A percentile compares a stretch with the other conserved stretches of the same genome.
Evolutionary conservation across 1,284 basidiomycete genomes (phyloP).

Genomic region (Tylopilus sp.): DNA sequence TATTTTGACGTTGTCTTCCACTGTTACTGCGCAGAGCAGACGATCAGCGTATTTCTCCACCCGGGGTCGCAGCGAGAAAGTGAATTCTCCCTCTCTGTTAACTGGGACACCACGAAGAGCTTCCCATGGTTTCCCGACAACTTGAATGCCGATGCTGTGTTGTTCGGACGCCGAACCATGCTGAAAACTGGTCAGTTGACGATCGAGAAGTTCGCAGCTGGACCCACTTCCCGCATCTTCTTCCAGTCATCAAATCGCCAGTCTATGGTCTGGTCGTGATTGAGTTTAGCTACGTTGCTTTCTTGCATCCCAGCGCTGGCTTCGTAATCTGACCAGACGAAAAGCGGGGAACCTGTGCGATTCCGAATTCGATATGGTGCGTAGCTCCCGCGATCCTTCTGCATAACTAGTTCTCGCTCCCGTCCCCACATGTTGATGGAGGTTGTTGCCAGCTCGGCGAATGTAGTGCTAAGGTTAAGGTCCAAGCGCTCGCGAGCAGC

Average conservation of each 20-base stretch:
- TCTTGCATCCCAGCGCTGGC: constrained; percentile 46
- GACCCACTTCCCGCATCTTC: constrained; percentile 80
- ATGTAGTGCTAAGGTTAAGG: constrained; percentile 87
- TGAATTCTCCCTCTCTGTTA: constrained; percentile 90
- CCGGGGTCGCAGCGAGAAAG: constrained; percentile 81
- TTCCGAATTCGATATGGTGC: constrained; percentile 94
- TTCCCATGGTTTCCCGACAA: constrained; percentile 90
- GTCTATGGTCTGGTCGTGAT: constrained; percentile 76
- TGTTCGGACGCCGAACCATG: constrained; percentile 76
- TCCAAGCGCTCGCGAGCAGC: constrained; percentile 84
- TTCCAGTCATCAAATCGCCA: constrained; percentile 99
- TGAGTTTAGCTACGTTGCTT: constrained; percentile 49
- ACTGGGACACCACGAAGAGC: constrained; percentile 86
- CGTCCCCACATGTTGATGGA: constrained; percentile 69
- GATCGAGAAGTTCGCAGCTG: neutral
- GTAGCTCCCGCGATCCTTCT: constrained; percentile 76
- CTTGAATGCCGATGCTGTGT: constrained; percentile 79
- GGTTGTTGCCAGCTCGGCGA: constrained; percentile 82
- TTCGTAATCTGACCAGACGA: constrained; percentile 77
- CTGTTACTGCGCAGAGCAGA: constrained; percentile 85
- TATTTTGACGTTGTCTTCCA: constrained; percentile 92
- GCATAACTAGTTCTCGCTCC: constrained; percentile 68
- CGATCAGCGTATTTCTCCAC: constrained; percentile 74
- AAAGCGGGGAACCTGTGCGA: constrained; percentile 79
- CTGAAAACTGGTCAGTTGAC: constrained; percentile 38